Conservation (phyloP, 2,329 filamentous ascomycete genomes). For the Corinectria fuckeliana region DNA sequence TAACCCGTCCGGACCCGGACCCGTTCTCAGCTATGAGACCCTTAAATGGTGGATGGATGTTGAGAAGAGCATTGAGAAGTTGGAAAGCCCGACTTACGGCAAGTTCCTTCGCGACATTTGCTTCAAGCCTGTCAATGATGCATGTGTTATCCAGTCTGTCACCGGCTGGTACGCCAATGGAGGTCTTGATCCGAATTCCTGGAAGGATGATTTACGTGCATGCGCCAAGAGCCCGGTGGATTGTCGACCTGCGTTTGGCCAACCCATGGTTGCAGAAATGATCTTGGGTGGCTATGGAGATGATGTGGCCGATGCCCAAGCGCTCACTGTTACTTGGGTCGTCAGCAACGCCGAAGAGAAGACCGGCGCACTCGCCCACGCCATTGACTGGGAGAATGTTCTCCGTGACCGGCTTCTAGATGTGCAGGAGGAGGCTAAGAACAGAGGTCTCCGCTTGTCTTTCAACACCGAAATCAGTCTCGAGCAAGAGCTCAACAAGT, state of each 20-base stretch:
- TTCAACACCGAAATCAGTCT: conserved; percentile 96
- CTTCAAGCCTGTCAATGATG: conserved; percentile 89
- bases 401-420: conserved; percentile 76
- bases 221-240: conserved; percentile 82
- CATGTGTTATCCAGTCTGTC: conserved; percentile 93
- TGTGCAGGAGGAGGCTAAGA: conserved; percentile 79
- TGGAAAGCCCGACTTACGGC: conserved; percentile 73
- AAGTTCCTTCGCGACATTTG: conserved; percentile 83
- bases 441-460: conserved; percentile 83
- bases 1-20: conserved; percentile 64
- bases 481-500: conserved; percentile 96
- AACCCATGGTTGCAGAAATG: conserved; percentile 85
- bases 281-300: conserved; percentile 81
- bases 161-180: conserved; percentile 75
- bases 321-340: conserved; percentile 93
- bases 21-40: conserved; percentile 87
- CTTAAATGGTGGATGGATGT: conserved; percentile 93
- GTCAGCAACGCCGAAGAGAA: conserved; percentile 85
- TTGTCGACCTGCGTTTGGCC: conserved; percentile 87
- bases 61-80: conserved; percentile 75
- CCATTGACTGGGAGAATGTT: conserved; percentile 88
- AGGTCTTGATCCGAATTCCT: conserved; percentile 54
- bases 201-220: conserved; percentile 73
- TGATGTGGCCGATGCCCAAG: conserved; percentile 74
- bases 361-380: conserved; percentile 70